phyloP scores from a whole-genome alignment of 768 basidiomycete genomes.

The Dictyophora rubrovolvata region DNA sequence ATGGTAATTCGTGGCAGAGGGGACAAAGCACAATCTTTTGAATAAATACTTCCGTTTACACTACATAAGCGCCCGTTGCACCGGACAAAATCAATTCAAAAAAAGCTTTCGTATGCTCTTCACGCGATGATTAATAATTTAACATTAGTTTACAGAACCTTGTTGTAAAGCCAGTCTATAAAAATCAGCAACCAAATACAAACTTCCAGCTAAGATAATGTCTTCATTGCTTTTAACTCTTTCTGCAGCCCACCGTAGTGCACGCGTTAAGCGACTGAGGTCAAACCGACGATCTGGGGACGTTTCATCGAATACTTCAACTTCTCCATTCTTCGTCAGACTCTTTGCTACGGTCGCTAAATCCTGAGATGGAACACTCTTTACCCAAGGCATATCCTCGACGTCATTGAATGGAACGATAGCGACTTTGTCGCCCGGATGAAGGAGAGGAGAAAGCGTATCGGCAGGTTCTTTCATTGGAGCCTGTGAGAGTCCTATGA shows the following conservation, averaged over 20 bases:
- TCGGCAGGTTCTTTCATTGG: constrained; percentile 73
- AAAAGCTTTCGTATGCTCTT: not conserved
- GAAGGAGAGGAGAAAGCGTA: constrained; percentile 60
- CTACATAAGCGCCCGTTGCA: not conserved
- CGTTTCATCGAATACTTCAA: constrained; percentile 26
- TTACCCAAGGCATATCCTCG: constrained; percentile 94
- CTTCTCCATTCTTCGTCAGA: constrained; percentile 34
- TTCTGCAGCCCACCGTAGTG: constrained; percentile 35
- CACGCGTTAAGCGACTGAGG: constrained; percentile 22
- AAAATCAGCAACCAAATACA: constrained; percentile 92
- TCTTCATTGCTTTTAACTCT: constrained; percentile 14
- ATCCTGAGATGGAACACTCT: constrained; percentile 42
- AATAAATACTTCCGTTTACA: not conserved
- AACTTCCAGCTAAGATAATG: constrained; percentile 76
- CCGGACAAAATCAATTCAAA: not conserved
- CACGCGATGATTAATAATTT: too few relatives aligned
- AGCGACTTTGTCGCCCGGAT: constrained; percentile 36
- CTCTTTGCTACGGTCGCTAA: constrained; percentile 35
- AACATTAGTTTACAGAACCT: not conserved
- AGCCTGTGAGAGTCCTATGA: constrained; percentile 77
- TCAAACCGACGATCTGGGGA: constrained; percentile 21
- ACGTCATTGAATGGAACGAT: constrained; percentile 61
- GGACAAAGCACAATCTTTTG: not conserved
- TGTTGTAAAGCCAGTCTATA: constrained; percentile 43
- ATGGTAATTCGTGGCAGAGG: not conserved